These are phyloP conservation scores for Pythium monospermum DNA, from an alignment of 352 stramenopile species.

Conservation along the genomic window DNA sequence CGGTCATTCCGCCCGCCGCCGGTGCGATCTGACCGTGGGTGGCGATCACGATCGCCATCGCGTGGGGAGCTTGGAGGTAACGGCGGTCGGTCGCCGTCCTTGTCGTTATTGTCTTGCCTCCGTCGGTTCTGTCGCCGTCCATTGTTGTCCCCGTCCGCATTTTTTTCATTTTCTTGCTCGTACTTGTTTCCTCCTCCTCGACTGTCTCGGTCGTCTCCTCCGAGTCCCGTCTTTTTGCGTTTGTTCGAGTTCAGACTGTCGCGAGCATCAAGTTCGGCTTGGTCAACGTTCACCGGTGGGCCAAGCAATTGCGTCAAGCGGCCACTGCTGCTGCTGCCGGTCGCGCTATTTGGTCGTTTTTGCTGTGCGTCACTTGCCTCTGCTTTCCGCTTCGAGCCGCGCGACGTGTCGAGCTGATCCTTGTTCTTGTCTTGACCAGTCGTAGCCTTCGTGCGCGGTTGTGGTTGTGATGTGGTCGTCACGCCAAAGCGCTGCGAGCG, in stretches of 20 bases:
- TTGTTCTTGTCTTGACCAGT: constrained; percentile 11
- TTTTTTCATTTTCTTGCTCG: constrained; percentile 30
- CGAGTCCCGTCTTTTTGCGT: constrained; percentile 40
- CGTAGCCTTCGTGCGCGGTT: constrained; percentile 12
- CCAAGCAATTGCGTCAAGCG: constrained; percentile 49
- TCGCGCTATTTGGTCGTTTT: constrained; percentile 13
- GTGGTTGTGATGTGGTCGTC: constrained; percentile 11
- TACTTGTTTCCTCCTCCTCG: constrained; percentile 7
- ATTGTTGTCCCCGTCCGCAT: constrained; percentile 15
- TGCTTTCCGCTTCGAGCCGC: constrained; percentile 25
- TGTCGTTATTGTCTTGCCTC: constrained; percentile 23
- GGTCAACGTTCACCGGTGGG: constrained; percentile 71
- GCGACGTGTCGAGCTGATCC: constrained; percentile 2
- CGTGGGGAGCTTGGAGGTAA: constrained; percentile 25
- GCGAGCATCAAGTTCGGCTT: constrained; percentile 67
- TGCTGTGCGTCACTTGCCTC: constrained; percentile 10
- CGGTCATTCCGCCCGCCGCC: constrained; percentile 16
- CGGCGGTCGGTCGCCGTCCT: constrained; percentile 20
- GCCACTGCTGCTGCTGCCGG: too few relatives aligned
- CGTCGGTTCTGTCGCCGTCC: constrained; percentile 21
- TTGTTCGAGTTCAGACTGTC: constrained; percentile 54
- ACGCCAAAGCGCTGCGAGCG: constrained; percentile 76
- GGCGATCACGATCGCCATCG: constrained; percentile 6
- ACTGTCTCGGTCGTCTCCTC: constrained; percentile 16
- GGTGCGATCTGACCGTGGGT: constrained; percentile 19